Evolutionary conservation across 2,329 filamentous ascomycete species (phyloP), one percentile per base, ranked within the genome.

Genomic region (Sarocladiaceae sp.): DNA sequence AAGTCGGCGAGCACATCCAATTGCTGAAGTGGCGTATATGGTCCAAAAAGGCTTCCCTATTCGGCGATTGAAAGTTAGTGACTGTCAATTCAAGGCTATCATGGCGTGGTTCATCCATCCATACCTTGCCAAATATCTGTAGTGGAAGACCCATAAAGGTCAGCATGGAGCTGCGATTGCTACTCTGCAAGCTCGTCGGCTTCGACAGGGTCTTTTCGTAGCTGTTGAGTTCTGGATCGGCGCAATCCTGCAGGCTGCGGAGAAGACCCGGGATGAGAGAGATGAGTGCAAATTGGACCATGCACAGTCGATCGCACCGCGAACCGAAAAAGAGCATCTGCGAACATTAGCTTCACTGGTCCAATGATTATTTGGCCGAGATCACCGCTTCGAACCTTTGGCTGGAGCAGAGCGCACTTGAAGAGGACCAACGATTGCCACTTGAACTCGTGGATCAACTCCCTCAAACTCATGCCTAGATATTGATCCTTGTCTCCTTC

Each of bases 271-370:
- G 94, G 73, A 99, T 95, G 63, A 99, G 77, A 51, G 93, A 97
- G 60, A 99, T 87, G 42, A 99, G 80, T 39, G 93, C 94, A 73
- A 97, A 99, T 69, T 99, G 94, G 71, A 96, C 92, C 88, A 97
- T 96, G 79, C 94, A 99, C 59, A 99, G 75, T 58, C 88, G 82
- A 70, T 99, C 94, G 69, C 94, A 97, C 61, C 91, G 85, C n/a
- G 93, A 91, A 56, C 94, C 92, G 63, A 97, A 99, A 74, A 99
- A 97, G 51, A 99, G 84, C 88, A 97, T 97, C 92, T 96, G 23
- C 15, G 23, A 25, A n/a, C 6, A 35, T 48, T 18, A 48, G 44
- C 26, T 10, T 28, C 40, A 6, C 4, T 10, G 13, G 20, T 28
- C 25, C 8, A 15, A 44, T 25, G 49, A 58, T 25, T 54, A 54